Evolutionary conservation across 176 grass and related monocot species (phyloP), one percentile per base, ranked within the genome.

Genomic region (Aegilops longissima): DNA sequence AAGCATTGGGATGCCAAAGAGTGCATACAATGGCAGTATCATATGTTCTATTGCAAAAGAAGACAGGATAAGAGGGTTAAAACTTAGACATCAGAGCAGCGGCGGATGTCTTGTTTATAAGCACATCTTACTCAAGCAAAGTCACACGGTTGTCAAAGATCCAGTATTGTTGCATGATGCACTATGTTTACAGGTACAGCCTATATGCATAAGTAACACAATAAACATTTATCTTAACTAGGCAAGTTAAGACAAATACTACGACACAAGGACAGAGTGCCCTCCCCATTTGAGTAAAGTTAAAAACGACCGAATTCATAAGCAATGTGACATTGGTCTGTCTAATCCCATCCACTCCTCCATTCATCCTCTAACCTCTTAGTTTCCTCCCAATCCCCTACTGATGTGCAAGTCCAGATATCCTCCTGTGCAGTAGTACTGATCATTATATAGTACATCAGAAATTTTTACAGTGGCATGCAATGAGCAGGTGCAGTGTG

Each of bases 1-100:
- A 90, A 65, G 84, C 40, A 83, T 52, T 64, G 39, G 73, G 64
- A 38, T 88, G 81, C 82, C 70, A 88, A 29, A 83, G 36, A 88
- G 70, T 63, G 77, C 66, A 91, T 69, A 85, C 44, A 84, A 80
- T 70, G 47, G 71, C 47, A 18, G 69, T 69, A 84, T 62, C 68
- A 87, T 67, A 83, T n/a, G 61, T 23, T 72, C 61, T 63, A 62
- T 36, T 61, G 68, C 24, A 83, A 79, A 78, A 88, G 4, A 83
- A 83, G 62, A 77, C 61, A 83, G 51, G 47, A 77, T 31, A 88
- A 45, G 34, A 70, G 34, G 35, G 27, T 83, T 59, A 88, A 86
- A 88, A 76, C 82, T 75, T 45, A 75, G 45, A 88, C 17, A 78
- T 14, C 73, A 45, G 36, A 70, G 27, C 66, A 83, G 21, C 35